Evolutionary conservation across 164 flowering plant genomes (phyloP).

Genomic region (Nelumbo lutea): DNA sequence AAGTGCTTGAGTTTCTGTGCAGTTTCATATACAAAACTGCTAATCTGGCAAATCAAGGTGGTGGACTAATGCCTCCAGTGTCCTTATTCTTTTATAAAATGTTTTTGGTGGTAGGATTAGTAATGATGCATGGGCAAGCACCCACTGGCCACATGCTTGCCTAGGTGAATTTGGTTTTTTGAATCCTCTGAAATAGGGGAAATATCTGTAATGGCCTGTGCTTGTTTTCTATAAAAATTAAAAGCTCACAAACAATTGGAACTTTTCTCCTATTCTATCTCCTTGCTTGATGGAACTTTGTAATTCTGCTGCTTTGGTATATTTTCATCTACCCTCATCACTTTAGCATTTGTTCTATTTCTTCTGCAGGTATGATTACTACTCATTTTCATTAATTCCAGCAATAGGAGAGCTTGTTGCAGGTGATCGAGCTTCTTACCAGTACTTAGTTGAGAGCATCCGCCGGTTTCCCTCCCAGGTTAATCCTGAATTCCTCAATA

Average conservation of each 20-base stretch:
- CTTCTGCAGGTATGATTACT: constrained; percentile 71
- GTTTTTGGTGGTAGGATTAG: no score
- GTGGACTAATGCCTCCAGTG: no score
- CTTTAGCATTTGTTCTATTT: neutral
- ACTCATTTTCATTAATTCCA: constrained; percentile 90
- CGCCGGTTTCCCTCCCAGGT: constrained; percentile 94
- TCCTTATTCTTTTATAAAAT: no score
- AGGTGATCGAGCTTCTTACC: constrained; percentile 86
- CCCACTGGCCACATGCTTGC: neutral
- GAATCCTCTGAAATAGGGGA: neutral
- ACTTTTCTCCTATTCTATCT: neutral
- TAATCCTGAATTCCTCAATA: neutral
- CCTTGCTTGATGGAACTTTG: no score
- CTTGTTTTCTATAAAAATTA: neutral
- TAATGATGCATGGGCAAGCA: neutral
- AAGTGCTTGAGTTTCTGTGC: no score
- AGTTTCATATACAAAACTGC: no score
- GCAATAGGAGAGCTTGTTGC: constrained; percentile 82
- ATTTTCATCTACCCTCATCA: neutral
- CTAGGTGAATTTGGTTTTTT: neutral
- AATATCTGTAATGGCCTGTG: neutral
- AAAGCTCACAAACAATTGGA: neutral
- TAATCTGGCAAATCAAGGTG: no score
- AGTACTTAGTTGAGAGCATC: constrained; percentile 90
- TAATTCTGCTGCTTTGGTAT: neutral